These are phyloP conservation scores for Thoreauomyces humboldtii DNA, from an alignment of 192 early-diverging fungal species.

Conservation along the genomic window DNA sequence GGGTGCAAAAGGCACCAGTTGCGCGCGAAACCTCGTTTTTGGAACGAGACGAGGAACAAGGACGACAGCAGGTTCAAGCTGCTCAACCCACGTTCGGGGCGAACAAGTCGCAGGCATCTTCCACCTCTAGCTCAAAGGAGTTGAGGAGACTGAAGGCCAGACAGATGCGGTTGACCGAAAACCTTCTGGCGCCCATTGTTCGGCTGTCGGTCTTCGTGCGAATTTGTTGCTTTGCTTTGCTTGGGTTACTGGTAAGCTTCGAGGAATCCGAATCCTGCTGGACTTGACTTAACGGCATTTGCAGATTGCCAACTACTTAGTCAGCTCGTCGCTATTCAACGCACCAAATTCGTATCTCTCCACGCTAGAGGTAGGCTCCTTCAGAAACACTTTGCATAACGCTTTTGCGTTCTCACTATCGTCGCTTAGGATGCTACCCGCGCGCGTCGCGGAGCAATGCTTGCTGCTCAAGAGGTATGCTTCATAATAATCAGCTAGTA, in stretches of 20 bases:
- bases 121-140: background rate
- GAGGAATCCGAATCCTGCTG: background rate
- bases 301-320: constrained; percentile 7
- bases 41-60: background rate
- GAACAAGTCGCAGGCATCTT: background rate
- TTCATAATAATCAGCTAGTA: too few relatives aligned
- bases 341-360: constrained; percentile 1
- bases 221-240: background rate
- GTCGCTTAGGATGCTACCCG: constrained; percentile 1
- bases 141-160: background rate
- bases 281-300: background rate
- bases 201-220: background rate
- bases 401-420: background rate
- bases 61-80: too few relatives aligned
- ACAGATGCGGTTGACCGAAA: background rate
- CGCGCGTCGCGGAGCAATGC: constrained; percentile 3
- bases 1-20: background rate
- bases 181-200: background rate
- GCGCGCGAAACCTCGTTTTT: background rate
- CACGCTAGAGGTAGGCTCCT: background rate
- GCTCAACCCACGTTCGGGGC: too few relatives aligned
- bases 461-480: constrained; percentile 7
- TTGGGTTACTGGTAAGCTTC: background rate
- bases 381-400: background rate
- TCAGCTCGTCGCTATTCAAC: background rate